Percentiles rank a stretch among this genome's conserved stretches.
Evolutionary conservation across 441 rosid genomes (phyloP).

Genomic region (Omphalea diandra): DNA sequence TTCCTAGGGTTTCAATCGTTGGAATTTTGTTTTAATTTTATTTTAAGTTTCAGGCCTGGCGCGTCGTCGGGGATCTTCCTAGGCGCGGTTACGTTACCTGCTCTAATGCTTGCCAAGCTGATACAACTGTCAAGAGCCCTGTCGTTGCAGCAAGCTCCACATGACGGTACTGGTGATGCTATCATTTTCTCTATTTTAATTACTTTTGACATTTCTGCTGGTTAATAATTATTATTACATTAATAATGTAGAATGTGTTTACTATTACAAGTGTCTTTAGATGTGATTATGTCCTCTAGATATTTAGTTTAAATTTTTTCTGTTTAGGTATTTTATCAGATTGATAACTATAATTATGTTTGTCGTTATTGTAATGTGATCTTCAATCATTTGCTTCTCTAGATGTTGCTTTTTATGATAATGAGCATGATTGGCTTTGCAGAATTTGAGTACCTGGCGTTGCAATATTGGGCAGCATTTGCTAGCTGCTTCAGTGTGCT

Average conservation of each 20-base stretch:
- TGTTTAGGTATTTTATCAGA: background rate
- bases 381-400: background rate
- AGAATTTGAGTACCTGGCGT: constrained; percentile 68
- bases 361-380: background rate
- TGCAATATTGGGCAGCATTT: constrained; percentile 82
- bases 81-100: constrained; percentile 80
- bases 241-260: no score
- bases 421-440: constrained; percentile 16
- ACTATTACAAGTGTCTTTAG: background rate
- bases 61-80: constrained; percentile 89
- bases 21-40: background rate
- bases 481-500: constrained; percentile 71
- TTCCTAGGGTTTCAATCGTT: background rate
- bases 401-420: constrained; percentile 10
- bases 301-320: background rate
- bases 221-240: no score
- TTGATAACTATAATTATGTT: constrained; percentile 1
- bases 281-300: constrained; percentile 1
- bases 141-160: constrained; percentile 44
- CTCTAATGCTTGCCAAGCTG: constrained; percentile 72
- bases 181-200: background rate
- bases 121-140: constrained; percentile 72
- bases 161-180: constrained; percentile 43
- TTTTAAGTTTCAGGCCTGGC: constrained; percentile 51
- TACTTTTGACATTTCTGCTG: background rate